Evolutionary conservation across 306 rosid species (phyloP).

Genomic region (Rosa rugosa): DNA sequence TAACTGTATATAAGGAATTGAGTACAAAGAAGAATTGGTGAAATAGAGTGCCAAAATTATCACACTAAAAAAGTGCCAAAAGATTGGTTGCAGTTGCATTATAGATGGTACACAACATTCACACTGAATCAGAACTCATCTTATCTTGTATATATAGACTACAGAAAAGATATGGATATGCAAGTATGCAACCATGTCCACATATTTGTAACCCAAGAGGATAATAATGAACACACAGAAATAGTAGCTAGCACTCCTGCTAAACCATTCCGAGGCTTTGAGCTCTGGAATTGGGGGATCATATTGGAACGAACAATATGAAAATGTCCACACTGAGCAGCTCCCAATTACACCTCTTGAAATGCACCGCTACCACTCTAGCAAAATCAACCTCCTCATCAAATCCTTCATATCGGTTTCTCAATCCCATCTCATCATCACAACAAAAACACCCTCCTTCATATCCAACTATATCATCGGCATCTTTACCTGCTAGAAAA

Average conservation of each 20-base stretch:
- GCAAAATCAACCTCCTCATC: constrained; percentile 22
- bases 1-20: no score
- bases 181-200: constrained; percentile 18
- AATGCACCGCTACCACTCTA: constrained; percentile 16
- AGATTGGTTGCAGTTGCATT: no score
- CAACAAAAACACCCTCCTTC: constrained; percentile 18
- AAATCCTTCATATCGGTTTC: constrained; percentile 5
- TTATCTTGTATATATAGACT: neutral
- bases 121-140: neutral
- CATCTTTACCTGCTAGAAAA: neutral
- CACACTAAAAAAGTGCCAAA: no score
- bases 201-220: constrained; percentile 9
- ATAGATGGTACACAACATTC: neutral
- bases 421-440: constrained; percentile 26
- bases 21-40: no score
- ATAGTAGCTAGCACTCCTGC: neutral
- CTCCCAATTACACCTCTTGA: constrained; percentile 36
- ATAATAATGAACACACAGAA: neutral
- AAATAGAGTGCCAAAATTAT: no score
- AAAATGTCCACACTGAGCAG: constrained; percentile 44
- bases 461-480: constrained; percentile 2
- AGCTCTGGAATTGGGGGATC: neutral
- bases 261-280: neutral
- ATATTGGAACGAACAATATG: constrained; percentile 25
- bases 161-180: neutral